phyloP scores from a whole-genome alignment of 2,329 filamentous ascomycete species.

The Fusarium incarnatum region DNA sequence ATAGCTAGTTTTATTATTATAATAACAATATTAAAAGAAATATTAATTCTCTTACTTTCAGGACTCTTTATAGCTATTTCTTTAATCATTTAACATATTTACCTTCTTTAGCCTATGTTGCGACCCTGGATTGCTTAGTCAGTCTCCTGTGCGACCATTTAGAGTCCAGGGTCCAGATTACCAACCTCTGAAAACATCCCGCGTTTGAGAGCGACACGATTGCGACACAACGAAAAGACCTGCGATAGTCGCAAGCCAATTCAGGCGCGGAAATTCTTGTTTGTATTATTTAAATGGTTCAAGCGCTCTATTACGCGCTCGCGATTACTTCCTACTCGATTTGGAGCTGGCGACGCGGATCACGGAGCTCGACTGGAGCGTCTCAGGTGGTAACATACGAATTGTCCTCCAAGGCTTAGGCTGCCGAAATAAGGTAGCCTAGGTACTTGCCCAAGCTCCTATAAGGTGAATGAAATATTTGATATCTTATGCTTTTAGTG shows the following conservation, averaged over 20 bases:
- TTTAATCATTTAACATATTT: neutral
- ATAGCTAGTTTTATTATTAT: neutral
- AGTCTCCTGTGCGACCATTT: neutral
- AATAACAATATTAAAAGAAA: neutral
- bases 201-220: neutral
- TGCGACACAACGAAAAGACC: neutral
- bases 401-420: neutral
- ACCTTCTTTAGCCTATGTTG: neutral
- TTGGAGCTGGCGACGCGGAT: constrained; percentile 11
- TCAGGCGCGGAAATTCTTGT: neutral
- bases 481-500: neutral
- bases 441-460: neutral
- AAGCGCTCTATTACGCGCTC: neutral
- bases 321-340: neutral
- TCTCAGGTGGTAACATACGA: neutral
- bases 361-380: constrained; percentile 12
- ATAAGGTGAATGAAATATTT: neutral
- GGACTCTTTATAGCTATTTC: neutral
- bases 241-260: neutral
- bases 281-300: neutral
- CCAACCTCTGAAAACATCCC: constrained; percentile 4
- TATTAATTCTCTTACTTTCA: neutral
- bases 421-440: neutral
- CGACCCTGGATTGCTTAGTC: constrained; percentile 17
- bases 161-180: neutral